Evolutionary conservation across 139 green algal genomes (phyloP), one percentile per base, ranked within the genome.

Genomic region (Auxenochlorella protothecoides): DNA sequence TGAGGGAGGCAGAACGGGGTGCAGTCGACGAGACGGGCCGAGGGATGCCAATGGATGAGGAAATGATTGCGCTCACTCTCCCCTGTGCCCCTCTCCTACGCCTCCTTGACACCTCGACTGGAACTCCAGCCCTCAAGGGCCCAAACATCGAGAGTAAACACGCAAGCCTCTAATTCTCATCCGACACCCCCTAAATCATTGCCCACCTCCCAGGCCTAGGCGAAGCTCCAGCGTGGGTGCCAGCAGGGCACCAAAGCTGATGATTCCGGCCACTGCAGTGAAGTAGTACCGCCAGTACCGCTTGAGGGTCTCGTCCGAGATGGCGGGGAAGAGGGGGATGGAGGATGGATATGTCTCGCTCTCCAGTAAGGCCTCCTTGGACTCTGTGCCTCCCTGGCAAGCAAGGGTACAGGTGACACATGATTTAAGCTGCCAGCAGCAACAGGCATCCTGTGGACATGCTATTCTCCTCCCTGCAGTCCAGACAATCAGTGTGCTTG

Each of bases 181-280:
- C 44, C 63, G 0, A 11, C 5, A 55, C 9, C 12, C 9, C 12
- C 53, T 53, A 16, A 14, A 61, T 60, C 6, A 15, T 10, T 5
- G 15, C 82, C 55, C 76, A 88, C 89, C 93, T 63, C 95, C 95
- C 5, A 99, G 27, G 5, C 95, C 95, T 59, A 99, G 81, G 56
- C 81, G 86, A 12, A 99, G 82, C 77, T 99, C 91, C 79, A 99
- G 78, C 14, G 88, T 77, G 11, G 94, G 94, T 0, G 94, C 90
- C 27, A 97, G 57, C 69, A 98, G 72, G 3, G 84, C 94, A 0
- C 94, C 94, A 85, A 99, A 99, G 0, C 91, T 5, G 63, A 99
- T 96, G 74, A 98, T 87, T 14, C 59, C 66, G 3, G 61, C 65
- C n/a, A 97, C 82, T 2, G 91, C 79, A 3, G 75, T 61, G 0